Evolutionary conservation across 2,329 filamentous ascomycete species (phyloP).

Genomic region (Xylaria sp.): DNA sequence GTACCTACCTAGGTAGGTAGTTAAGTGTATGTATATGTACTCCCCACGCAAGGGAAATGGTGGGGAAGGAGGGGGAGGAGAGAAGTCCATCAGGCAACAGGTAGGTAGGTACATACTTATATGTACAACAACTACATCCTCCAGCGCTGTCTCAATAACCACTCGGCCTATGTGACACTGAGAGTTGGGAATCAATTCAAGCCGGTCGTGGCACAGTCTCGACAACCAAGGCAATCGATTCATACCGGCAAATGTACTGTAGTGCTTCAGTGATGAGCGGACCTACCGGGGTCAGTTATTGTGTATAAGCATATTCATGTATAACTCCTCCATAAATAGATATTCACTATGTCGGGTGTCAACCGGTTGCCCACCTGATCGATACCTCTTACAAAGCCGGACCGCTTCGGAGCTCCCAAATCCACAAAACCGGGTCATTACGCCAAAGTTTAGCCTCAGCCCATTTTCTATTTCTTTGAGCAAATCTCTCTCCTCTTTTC

Average conservation of each 20-base stretch:
- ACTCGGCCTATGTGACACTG: neutral
- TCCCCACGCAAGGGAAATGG: neutral
- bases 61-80: neutral
- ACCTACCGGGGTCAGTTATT: no score
- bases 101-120: neutral
- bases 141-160: neutral
- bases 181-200: no score
- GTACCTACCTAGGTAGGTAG: neutral
- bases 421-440: slow-evolving; percentile 36
- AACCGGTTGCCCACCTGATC: neutral
- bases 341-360: neutral
- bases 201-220: no score
- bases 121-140: neutral
- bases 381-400: slow-evolving; percentile 14
- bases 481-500: slow-evolving; percentile 16
- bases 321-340: neutral
- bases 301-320: neutral
- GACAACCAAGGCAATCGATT: neutral
- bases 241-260: no score
- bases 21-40: no score
- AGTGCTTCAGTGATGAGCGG: no score
- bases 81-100: neutral
- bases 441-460: slow-evolving; percentile 24
- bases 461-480: slow-evolving; percentile 30
- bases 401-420: slow-evolving; percentile 27